phyloP scores from a whole-genome alignment of 805 yeast genomes.

The Alloascoidea hylecoeti region DNA sequence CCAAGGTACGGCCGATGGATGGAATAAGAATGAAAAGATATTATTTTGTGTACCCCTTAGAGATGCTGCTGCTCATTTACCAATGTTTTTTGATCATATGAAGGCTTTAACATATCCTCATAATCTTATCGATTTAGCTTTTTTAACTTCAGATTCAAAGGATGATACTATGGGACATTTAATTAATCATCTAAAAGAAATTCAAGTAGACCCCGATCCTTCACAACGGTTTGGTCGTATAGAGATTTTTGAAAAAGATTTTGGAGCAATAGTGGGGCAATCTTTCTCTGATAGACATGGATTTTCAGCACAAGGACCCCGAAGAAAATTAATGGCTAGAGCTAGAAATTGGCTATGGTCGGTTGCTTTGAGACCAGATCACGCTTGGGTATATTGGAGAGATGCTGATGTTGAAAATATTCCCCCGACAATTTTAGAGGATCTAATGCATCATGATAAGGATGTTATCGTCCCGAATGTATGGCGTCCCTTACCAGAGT shows the following conservation, averaged over 20 bases:
- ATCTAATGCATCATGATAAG: slow-evolving; percentile 72
- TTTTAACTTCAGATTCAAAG: slow-evolving; percentile 61
- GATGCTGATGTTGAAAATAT: slow-evolving; percentile 81
- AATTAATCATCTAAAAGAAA: slow-evolving; percentile 29
- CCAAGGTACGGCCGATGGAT: slow-evolving; percentile 43
- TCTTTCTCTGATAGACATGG: slow-evolving; percentile 78
- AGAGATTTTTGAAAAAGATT: slow-evolving; percentile 67
- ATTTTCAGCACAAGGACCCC: slow-evolving; percentile 79
- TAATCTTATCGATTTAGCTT: slow-evolving; percentile 65
- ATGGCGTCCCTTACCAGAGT: slow-evolving; percentile 82
- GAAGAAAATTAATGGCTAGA: slow-evolving; percentile 77
- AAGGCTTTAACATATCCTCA: slow-evolving; percentile 84
- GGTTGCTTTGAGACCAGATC: slow-evolving; percentile 71
- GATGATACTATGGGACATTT: slow-evolving; percentile 61
- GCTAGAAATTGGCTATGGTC: slow-evolving; percentile 79
- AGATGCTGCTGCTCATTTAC: slow-evolving; percentile 67
- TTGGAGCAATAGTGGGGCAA: slow-evolving; percentile 64
- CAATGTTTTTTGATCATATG: slow-evolving; percentile 71
- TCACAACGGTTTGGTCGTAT: slow-evolving; percentile 54
- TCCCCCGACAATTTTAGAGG: slow-evolving; percentile 66
- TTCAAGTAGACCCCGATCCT: slow-evolving; percentile 43
- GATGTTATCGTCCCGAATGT: slow-evolving; percentile 84
- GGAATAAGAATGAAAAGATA: slow-evolving; percentile 43
- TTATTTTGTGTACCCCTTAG: slow-evolving; percentile 63
- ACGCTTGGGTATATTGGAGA: slow-evolving; percentile 84